phyloP scores from a whole-genome alignment of 306 rosid genomes.

The Dryas drummondii region DNA sequence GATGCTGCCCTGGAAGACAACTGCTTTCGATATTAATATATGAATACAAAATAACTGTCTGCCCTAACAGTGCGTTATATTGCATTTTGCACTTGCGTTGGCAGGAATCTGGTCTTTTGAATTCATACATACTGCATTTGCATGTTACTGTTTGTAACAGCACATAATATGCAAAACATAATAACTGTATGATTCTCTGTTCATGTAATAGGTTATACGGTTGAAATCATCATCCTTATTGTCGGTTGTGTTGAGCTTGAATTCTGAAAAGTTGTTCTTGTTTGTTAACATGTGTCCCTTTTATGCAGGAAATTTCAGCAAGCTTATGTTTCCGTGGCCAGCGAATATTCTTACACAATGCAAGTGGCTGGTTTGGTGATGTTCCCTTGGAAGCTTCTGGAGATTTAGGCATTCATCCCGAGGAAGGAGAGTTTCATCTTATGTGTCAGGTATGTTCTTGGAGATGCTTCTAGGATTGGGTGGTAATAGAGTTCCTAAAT shows the following conservation, averaged over 20 bases:
- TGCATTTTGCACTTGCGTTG: background rate
- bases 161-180: background rate
- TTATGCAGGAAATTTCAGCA: conserved; percentile 68
- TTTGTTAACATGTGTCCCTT: conserved; percentile 23
- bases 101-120: background rate
- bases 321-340: conserved; percentile 92
- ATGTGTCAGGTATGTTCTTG: conserved; percentile 75
- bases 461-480: background rate
- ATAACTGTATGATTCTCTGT: background rate
- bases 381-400: conserved; percentile 94
- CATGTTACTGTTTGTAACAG: background rate
- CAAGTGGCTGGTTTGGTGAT: conserved; percentile 89
- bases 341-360: conserved; percentile 82
- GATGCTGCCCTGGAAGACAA: background rate
- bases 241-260: background rate
- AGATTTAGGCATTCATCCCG: conserved; percentile 94
- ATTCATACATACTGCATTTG: background rate
- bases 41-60: background rate
- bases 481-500: background rate
- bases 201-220: conserved; percentile 5
- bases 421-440: conserved; percentile 90
- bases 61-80: background rate
- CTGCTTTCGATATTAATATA: background rate
- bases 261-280: conserved; percentile 3
- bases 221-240: background rate